These are phyloP conservation scores for Ustilago crameri DNA, from an alignment of 1,284 basidiomycete genomes.

Conservation along the genomic window DNA sequence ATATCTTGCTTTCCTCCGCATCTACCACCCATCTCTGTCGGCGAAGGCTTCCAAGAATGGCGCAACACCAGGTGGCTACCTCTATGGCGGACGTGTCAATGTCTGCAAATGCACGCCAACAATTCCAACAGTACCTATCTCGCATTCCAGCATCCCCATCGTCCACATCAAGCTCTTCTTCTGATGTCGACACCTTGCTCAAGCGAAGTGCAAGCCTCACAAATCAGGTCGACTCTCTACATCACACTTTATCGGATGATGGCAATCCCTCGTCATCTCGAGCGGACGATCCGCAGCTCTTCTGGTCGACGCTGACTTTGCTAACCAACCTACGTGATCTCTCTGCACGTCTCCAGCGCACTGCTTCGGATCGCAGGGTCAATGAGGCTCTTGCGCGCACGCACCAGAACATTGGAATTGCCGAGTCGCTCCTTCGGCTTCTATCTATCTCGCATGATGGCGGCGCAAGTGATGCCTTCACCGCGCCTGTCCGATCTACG, in stretches of 20 bases:
- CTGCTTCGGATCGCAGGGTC: slow-evolving; percentile 2
- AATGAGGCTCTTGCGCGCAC: slow-evolving; percentile 22
- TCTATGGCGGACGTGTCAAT: slow-evolving; percentile 7
- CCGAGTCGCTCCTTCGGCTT: slow-evolving; percentile 22
- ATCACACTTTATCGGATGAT: slow-evolving; percentile 3
- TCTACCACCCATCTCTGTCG: neutral
- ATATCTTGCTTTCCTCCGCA: neutral
- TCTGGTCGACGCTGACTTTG: slow-evolving; percentile 32
- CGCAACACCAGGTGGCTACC: neutral
- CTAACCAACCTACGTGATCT: slow-evolving; percentile 28
- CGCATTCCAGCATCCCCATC: slow-evolving; percentile 6
- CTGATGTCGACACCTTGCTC: slow-evolving; percentile 9
- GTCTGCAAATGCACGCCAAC: slow-evolving; percentile 17
- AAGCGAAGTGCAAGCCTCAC: slow-evolving; percentile 10
- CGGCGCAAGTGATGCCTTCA: slow-evolving; percentile 10
- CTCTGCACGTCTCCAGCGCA: slow-evolving; percentile 8
- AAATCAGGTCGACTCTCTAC: slow-evolving; percentile 13
- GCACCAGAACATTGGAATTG: slow-evolving; percentile 23
- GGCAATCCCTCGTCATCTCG: neutral
- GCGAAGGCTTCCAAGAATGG: neutral
- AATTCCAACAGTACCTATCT: slow-evolving; percentile 31
- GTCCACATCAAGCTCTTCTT: slow-evolving; percentile 6
- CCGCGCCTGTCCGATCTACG: slow-evolving; percentile 11
- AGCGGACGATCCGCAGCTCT: slow-evolving; percentile 27
- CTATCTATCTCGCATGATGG: slow-evolving; percentile 5